Conservation (phyloP, 2,329 filamentous ascomycete species). For the Pseudocercospora eumusae region DNA sequence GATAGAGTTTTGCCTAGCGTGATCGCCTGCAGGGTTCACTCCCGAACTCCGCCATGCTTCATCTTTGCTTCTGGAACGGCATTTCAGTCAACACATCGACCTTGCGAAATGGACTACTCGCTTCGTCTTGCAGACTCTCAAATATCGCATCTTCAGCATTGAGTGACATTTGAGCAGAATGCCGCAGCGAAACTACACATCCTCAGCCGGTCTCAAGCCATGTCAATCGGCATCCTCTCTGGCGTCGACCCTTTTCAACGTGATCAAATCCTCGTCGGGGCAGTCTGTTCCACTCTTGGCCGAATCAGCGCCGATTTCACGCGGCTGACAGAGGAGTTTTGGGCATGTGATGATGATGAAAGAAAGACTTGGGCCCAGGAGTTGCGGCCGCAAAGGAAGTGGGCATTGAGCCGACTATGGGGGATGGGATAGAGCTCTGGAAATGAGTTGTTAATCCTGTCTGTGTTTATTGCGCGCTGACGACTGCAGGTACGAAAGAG, state of each 20-base stretch:
- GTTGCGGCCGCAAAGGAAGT: constrained; percentile 3
- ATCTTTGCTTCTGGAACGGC: neutral
- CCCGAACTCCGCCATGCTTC: neutral
- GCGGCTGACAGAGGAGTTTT: constrained; percentile 5
- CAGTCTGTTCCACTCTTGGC: neutral
- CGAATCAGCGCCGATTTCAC: neutral
- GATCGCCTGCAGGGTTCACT: constrained; percentile 8
- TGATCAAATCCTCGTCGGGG: neutral
- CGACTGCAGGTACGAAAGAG: neutral
- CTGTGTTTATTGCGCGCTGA: neutral
- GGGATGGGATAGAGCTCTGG: neutral
- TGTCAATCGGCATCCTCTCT: neutral
- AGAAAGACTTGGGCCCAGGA: neutral
- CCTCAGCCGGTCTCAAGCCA: neutral
- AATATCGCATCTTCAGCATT: neutral
- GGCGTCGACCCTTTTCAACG: neutral
- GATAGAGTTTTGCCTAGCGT: constrained; percentile 10
- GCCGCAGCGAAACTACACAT: too few relatives aligned
- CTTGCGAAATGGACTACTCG: neutral
- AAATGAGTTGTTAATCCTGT: neutral
- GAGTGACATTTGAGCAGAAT: neutral
- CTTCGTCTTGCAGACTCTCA: neutral
- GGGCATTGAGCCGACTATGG: constrained; percentile 10
- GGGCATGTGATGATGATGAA: constrained; percentile 5
- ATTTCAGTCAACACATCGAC: neutral